Conservation (phyloP, 2,329 filamentous ascomycete species). For the Fusarium piperis region DNA sequence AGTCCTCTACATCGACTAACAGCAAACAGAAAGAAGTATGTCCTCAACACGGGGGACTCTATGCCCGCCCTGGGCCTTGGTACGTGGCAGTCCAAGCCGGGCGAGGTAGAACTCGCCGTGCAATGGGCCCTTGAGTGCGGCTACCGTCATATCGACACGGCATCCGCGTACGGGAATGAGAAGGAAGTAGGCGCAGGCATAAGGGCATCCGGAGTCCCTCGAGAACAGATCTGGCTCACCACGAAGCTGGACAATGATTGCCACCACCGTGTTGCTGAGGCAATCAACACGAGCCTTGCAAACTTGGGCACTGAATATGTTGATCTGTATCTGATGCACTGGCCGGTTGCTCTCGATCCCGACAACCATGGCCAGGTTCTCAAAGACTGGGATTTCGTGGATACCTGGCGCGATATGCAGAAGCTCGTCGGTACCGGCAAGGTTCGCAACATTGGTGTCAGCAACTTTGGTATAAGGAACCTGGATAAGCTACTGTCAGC, state of each 20-base stretch:
- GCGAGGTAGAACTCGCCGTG: constrained; percentile 59
- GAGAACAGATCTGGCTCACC: constrained; percentile 57
- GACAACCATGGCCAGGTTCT: neutral
- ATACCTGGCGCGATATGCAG: constrained; percentile 64
- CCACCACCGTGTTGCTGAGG: constrained; percentile 56
- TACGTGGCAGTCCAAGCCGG: constrained; percentile 52
- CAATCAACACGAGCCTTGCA: constrained; percentile 56
- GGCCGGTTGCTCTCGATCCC: constrained; percentile 54
- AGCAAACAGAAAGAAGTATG: neutral
- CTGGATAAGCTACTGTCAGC: constrained; percentile 50
- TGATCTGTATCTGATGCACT: constrained; percentile 61
- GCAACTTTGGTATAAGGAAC: constrained; percentile 57
- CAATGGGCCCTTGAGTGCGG: constrained; percentile 54
- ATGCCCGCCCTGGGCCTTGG: constrained; percentile 48
- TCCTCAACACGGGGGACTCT: constrained; percentile 43
- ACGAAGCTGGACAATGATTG: constrained; percentile 68
- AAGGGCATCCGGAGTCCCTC: constrained; percentile 43
- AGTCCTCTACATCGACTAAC: neutral
- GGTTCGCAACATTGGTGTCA: constrained; percentile 58
- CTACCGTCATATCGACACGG: constrained; percentile 58
- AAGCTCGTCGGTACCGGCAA: constrained; percentile 50
- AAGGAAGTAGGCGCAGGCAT: constrained; percentile 52
- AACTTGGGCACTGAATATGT: constrained; percentile 61
- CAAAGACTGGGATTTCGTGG: constrained; percentile 47
- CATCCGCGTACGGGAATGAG: constrained; percentile 56